Base-by-base conservation (phyloP, 208 protist species). In the Crithidia expoeki region DNA sequence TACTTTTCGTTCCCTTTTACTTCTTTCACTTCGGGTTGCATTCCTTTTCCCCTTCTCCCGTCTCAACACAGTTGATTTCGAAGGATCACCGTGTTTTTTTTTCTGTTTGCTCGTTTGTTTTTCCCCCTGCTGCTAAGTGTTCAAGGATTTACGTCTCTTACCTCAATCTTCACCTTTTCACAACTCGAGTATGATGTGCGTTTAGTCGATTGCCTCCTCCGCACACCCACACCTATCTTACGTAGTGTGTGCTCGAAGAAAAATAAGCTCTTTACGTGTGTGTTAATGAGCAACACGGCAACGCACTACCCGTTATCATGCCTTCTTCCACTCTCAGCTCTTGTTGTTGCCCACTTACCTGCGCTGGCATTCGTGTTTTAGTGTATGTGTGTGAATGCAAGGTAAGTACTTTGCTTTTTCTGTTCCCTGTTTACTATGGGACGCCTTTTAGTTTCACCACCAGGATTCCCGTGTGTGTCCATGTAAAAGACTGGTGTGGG, bases 371-470 rank as follows among this genome's bases (percentile, higher is more conserved):
- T n/a, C 44, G 32, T 53, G 46, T 30, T 36, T 33, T 5, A 30
- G 30, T 65, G 30, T 23, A 21, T 21, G 19, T 21, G 44, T 42
- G 36, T 42, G 36, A 16, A 12, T 12, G 36, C 17, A 56, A 36
- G 51, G 27, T 16, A 16, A 42, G 36, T 12, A 42, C 10, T 12
- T 42, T 42, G 10, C 36, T 12, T 12, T 42, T 42, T n/a, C n/a
- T n/a, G n/a, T n/a, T n/a, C n/a, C n/a, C n/a, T n/a, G n/a, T n/a
- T n/a, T n/a, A n/a, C n/a, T n/a, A n/a, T n/a, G 17, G n/a, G 17
- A 51, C 16, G 46, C n/a, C 50, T 51, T 61, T 21, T 74, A 57
- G 7, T 64, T 74, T 60, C 25, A 30, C 30, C 34, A 32, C 21
- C 16, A 14, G 27, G 19, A 56, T 40, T 50, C 11, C 44, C 32